Evolutionary conservation across 1,139 yeast genomes (phyloP).

Genomic region (Meyerozyma guilliermondii): DNA sequence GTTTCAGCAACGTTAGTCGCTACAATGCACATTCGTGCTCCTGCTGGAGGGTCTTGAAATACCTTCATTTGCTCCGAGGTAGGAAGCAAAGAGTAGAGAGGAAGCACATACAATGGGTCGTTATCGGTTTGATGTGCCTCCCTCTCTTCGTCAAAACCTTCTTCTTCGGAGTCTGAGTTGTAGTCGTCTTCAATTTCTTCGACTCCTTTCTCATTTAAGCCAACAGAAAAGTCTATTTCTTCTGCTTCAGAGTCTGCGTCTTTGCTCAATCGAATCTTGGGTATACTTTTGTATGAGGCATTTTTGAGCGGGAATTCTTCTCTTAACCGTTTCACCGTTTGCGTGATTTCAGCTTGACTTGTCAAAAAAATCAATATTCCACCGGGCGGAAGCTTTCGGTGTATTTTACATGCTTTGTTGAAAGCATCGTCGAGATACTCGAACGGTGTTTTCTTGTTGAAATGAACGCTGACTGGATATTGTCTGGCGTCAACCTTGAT

Average conservation of each 20-base stretch:
- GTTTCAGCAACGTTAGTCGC: constrained; percentile 99
- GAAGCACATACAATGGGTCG: constrained; percentile 86
- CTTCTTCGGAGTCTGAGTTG: constrained; percentile 63
- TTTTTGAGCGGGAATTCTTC: constrained; percentile 62
- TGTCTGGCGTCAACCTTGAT: constrained; percentile 92
- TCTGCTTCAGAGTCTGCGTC: constrained; percentile 78
- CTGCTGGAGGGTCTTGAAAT: constrained; percentile 78
- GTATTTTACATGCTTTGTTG: constrained; percentile 82
- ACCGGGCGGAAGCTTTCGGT: constrained; percentile 83
- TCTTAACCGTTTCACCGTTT: constrained; percentile 64
- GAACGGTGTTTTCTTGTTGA: constrained; percentile 70
- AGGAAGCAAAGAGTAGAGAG: constrained; percentile 86
- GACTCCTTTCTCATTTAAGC: constrained; percentile 21
- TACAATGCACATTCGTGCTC: constrained; percentile 82
- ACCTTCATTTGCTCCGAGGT: constrained; percentile 94
- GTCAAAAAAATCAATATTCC: constrained; percentile 90
- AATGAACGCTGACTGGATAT: constrained; percentile 89
- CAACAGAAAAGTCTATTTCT: constrained; percentile 76
- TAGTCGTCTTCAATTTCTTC: constrained; percentile 32
- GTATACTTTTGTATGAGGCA: constrained; percentile 19
- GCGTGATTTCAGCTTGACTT: constrained; percentile 87
- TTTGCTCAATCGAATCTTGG: constrained; percentile 48
- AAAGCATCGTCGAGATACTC: constrained; percentile 87
- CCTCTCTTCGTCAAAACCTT: constrained; percentile 81
- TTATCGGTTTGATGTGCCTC: constrained; percentile 71